A percentile compares a stretch with the other conserved stretches of the same genome.
These are phyloP conservation scores for Acanthamoeba healyi DNA, from an alignment of 208 protist species.

Conservation along the genomic window DNA sequence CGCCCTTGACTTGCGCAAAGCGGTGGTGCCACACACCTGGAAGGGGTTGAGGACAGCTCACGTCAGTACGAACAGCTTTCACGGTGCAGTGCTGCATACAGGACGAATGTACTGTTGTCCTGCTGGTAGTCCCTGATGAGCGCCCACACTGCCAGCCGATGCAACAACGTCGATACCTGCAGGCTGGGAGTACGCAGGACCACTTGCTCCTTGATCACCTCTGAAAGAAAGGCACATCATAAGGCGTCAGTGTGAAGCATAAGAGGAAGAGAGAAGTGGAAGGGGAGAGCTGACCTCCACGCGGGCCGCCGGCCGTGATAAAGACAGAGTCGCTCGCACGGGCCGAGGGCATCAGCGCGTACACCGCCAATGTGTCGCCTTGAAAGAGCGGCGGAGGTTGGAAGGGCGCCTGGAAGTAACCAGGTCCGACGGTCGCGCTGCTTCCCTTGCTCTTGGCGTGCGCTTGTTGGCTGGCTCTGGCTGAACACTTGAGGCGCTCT, in stretches of 20 bases:
- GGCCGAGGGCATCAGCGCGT: not conserved
- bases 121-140: slow-evolving; percentile 36
- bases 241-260: not conserved
- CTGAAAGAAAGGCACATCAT: not conserved
- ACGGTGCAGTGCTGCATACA: too few relatives aligned
- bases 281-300: too few relatives aligned
- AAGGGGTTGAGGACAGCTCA: not conserved
- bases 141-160: not conserved
- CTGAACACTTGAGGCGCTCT: not conserved
- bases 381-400: slow-evolving; percentile 1
- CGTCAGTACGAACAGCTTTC: too few relatives aligned
- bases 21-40: slow-evolving; percentile 32
- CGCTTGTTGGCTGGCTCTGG: not conserved
- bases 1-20: not conserved
- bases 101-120: not conserved
- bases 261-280: not conserved
- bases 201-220: not conserved
- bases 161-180: not conserved
- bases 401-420: not conserved
- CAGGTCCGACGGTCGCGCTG: not conserved
- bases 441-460: not conserved
- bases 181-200: not conserved
- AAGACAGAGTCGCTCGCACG: not conserved
- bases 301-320: not conserved
- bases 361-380: not conserved